phyloP scores from a whole-genome alignment of 2,329 filamentous ascomycete species.

The Scedosporium apiospermum region DNA sequence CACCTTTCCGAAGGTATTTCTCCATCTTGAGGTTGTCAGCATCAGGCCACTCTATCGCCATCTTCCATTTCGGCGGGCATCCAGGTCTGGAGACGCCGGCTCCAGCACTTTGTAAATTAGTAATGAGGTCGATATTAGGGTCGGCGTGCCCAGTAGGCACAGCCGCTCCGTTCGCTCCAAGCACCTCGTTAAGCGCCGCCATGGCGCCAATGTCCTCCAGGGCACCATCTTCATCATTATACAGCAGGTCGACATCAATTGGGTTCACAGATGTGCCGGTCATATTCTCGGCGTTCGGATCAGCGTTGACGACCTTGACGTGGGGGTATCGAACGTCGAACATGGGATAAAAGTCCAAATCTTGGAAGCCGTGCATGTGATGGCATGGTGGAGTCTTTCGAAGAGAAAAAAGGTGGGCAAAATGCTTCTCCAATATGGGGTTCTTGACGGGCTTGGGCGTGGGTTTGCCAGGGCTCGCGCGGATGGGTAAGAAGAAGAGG shows the following conservation, averaged over 20 bases:
- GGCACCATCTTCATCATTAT: neutral
- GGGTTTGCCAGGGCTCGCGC: neutral
- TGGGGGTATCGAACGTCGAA: conserved; percentile 2
- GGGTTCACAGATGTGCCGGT: neutral
- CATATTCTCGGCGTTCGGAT: neutral
- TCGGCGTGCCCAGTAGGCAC: neutral
- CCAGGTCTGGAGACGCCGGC: neutral
- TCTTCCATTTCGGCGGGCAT: neutral
- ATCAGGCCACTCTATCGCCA: neutral
- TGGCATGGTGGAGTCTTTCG: neutral
- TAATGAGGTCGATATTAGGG: neutral
- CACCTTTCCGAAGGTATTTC: conserved; percentile 9
- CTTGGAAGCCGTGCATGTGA: conserved; percentile 3
- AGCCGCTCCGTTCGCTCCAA: neutral
- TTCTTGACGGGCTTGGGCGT: neutral
- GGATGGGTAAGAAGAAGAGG: conserved; percentile 2
- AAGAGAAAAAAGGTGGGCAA: neutral
- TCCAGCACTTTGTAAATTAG: neutral
- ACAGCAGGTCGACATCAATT: neutral
- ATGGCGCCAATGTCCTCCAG: neutral
- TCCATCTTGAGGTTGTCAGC: neutral
- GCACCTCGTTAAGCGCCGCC: neutral
- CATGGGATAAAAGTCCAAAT: conserved; percentile 6
- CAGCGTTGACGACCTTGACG: neutral
- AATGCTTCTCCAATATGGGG: conserved; percentile 4